Percentiles rank a stretch among this genome's conserved stretches.
phyloP scores from a whole-genome alignment of 345 rosid species.

The Gossypium bickii region DNA sequence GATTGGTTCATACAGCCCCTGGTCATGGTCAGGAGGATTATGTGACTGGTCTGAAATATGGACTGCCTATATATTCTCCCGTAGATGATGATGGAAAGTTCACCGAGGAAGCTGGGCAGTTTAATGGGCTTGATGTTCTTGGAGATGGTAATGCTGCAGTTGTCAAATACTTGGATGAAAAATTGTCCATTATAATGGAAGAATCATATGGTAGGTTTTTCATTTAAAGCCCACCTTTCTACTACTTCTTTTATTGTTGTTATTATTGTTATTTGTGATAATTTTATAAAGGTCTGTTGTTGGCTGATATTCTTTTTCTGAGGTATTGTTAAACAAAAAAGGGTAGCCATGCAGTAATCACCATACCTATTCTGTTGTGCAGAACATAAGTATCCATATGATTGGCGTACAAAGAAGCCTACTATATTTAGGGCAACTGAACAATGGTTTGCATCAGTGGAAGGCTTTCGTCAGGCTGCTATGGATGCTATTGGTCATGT shows the following conservation, averaged over 20 bases:
- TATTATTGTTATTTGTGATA: constrained; percentile 9
- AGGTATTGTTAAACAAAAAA: background rate
- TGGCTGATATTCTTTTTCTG: background rate
- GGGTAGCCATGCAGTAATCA: background rate
- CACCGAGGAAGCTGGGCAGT: constrained; percentile 85
- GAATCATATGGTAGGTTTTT: constrained; percentile 71
- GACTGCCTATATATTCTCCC: constrained; percentile 72
- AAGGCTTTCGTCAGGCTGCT: constrained; percentile 73
- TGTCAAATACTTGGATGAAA: constrained; percentile 68
- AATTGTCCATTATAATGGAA: constrained; percentile 65
- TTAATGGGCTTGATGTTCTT: constrained; percentile 89
- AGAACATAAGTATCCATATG: constrained; percentile 96
- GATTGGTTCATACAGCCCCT: constrained; percentile 98
- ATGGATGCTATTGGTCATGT: constrained; percentile 79
- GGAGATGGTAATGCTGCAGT: constrained; percentile 89
- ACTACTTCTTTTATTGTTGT: background rate
- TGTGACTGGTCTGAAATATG: constrained; percentile 78
- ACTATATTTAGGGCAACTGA: constrained; percentile 97
- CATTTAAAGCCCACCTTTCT: background rate
- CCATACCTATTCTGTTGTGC: constrained; percentile 25
- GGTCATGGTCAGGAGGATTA: constrained; percentile 99
- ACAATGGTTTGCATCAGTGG: constrained; percentile 99
- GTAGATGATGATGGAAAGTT: constrained; percentile 89
- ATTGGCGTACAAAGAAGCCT: constrained; percentile 95
- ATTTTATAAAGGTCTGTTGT: constrained; percentile 5